Percentiles rank a stretch among this genome's conserved stretches.
These are phyloP conservation scores for Coniochaeta sp. DNA, from an alignment of 2,329 filamentous ascomycete species.

Conservation along the genomic window DNA sequence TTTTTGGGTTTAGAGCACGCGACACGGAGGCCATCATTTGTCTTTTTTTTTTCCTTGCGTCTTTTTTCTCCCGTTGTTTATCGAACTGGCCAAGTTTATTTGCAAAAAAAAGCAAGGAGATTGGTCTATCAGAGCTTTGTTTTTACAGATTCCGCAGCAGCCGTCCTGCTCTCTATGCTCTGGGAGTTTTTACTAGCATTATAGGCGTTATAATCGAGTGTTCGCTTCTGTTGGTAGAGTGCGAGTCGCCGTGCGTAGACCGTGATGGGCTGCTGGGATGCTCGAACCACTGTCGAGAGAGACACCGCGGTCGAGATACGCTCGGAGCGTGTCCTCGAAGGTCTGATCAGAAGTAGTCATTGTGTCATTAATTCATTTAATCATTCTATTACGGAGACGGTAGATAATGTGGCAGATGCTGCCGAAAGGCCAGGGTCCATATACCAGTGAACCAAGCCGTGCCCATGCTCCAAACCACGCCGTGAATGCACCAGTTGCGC, in stretches of 20 bases:
- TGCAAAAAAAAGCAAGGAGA: neutral
- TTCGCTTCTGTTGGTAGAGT: neutral
- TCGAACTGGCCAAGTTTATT: neutral
- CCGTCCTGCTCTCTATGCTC: neutral
- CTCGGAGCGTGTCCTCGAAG: neutral
- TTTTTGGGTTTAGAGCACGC: too few relatives aligned
- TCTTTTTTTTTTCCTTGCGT: neutral
- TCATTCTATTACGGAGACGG: neutral
- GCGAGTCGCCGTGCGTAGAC: neutral
- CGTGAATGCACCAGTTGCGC: too few relatives aligned
- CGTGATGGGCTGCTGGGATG: neutral
- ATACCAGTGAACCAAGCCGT: neutral
- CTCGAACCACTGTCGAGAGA: too few relatives aligned
- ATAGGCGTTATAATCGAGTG: slow-evolving; percentile 1
- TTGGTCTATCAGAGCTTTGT: neutral
- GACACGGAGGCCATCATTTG: neutral
- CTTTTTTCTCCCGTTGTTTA: neutral
- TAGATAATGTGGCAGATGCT: neutral
- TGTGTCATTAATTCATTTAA: neutral
- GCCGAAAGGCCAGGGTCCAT: neutral
- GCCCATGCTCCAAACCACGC: neutral
- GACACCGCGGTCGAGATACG: too few relatives aligned
- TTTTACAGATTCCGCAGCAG: neutral
- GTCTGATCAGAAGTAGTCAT: neutral
- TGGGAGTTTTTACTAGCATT: slow-evolving; percentile 1